Conservation (phyloP, 164 flowering plant genomes). For the Dillenia turbinata region DNA sequence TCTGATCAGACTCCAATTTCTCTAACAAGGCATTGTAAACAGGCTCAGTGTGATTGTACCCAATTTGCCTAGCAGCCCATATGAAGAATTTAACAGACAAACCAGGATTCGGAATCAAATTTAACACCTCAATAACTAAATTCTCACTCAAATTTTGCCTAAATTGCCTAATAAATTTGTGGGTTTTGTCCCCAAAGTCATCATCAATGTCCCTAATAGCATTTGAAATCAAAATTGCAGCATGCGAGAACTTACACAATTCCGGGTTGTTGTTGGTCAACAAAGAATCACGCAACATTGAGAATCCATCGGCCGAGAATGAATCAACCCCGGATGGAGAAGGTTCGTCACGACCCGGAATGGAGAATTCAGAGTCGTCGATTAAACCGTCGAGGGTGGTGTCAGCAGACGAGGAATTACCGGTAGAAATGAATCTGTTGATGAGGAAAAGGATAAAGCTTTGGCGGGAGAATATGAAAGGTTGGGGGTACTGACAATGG, state of each 20-base stretch:
- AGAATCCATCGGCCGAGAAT: slow-evolving; percentile 36
- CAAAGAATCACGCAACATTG: slow-evolving; percentile 35
- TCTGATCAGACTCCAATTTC: slow-evolving; percentile 27
- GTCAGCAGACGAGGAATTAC: no score
- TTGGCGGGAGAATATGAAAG: no score
- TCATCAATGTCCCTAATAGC: slow-evolving; percentile 26
- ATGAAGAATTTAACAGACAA: slow-evolving; percentile 67
- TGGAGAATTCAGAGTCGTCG: slow-evolving; percentile 23
- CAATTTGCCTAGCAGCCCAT: slow-evolving; percentile 91
- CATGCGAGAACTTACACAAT: slow-evolving; percentile 34
- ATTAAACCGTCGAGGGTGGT: slow-evolving; percentile 30
- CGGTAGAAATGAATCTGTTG: no score
- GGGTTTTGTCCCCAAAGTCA: slow-evolving; percentile 43
- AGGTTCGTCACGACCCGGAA: slow-evolving; percentile 2
- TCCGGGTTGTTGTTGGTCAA: slow-evolving; percentile 6
- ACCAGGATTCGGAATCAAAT: slow-evolving; percentile 38
- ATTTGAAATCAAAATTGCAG: slow-evolving; percentile 40
- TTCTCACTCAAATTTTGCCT: slow-evolving; percentile 50
- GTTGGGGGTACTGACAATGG: no score
- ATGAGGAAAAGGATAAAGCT: no score
- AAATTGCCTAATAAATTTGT: slow-evolving; percentile 60
- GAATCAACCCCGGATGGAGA: slow-evolving; percentile 10
- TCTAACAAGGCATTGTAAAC: slow-evolving; percentile 69
- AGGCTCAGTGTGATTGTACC: slow-evolving; percentile 52
- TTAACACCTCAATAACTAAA: slow-evolving; percentile 67